Conservation (phyloP, 257 asterid genomes). For the Solanum paucissectum region DNA sequence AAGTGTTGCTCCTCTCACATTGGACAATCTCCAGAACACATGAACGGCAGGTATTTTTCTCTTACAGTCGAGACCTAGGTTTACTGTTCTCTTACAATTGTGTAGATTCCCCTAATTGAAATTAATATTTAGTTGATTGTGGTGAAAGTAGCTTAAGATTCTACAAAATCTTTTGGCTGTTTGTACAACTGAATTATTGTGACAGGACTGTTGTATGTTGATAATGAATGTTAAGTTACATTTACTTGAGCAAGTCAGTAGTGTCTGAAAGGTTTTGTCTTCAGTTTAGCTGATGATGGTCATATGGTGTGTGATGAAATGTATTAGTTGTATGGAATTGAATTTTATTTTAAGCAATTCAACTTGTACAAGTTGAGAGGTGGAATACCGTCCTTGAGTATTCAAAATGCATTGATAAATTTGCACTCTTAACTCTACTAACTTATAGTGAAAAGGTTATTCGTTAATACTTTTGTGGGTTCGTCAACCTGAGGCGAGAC, state of each 20-base stretch:
- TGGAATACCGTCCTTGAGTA: neutral
- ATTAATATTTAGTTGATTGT: neutral
- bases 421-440: neutral
- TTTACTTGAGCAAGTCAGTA: neutral
- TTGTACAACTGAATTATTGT: neutral
- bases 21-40: constrained; percentile 34
- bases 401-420: neutral
- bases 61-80: neutral
- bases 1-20: constrained; percentile 39
- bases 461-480: neutral
- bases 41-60: constrained; percentile 36
- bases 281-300: neutral
- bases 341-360: neutral
- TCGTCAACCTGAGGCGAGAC: neutral
- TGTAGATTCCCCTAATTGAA: neutral
- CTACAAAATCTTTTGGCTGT: neutral
- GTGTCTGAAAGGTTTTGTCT: neutral
- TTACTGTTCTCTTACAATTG: neutral
- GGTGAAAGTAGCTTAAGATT: neutral
- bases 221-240: neutral
- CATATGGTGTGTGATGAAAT: neutral
- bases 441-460: neutral
- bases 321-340: neutral
- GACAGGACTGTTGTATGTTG: neutral
- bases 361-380: neutral